Base-by-base conservation (phyloP, 2,329 filamentous ascomycete genomes). In the Aspergillus texensis region DNA sequence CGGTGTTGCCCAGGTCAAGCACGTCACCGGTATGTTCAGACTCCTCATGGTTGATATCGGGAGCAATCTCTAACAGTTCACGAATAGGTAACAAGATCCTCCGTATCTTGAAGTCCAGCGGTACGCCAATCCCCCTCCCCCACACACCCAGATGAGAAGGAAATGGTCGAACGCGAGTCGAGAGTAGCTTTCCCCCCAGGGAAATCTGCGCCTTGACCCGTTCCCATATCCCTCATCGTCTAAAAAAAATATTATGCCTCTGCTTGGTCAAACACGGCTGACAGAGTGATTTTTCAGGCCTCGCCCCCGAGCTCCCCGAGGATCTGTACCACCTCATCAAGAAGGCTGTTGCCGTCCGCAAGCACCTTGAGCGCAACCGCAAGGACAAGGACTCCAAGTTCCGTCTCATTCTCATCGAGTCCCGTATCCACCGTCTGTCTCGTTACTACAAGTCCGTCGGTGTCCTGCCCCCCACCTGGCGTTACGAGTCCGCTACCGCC, bases 381-480 rank as follows among this genome's bases (percentile, higher is more conserved):
- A 99, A 99, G 90, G 95, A 99, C 89, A 96, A 93, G 88, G 95
- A 99, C 89, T 92, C 91, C 88, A 99, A 99, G 89, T 99, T 99
- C 92, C 94, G 95, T 81, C 92, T 99, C 73, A 99, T 99, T 94
- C 91, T 99, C 77, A 96, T 99, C 85, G 95, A 99, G 89, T 98
- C 95, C 82, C 93, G 96, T 85, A 98, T 99, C 85, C 95, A 99
- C 91, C 94, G 95, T 87, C 91, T 99, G 75, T 95, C 93, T 81
- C 91, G 95, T 77, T 98, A 98, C 91, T 99, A 98, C 92, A 98
- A 97, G 92, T 94, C 93, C 82, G 94, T 90, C 77, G 87, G 88
- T 84, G 88, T 85, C 73, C 86, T 90, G 65, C 87, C 94, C 78
- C 94, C 94, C 75, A 98, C 92, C 86, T 98, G 94, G 94, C 94